Conservation (phyloP, 2,329 filamentous ascomycete species). For the Colletotrichum sp. region DNA sequence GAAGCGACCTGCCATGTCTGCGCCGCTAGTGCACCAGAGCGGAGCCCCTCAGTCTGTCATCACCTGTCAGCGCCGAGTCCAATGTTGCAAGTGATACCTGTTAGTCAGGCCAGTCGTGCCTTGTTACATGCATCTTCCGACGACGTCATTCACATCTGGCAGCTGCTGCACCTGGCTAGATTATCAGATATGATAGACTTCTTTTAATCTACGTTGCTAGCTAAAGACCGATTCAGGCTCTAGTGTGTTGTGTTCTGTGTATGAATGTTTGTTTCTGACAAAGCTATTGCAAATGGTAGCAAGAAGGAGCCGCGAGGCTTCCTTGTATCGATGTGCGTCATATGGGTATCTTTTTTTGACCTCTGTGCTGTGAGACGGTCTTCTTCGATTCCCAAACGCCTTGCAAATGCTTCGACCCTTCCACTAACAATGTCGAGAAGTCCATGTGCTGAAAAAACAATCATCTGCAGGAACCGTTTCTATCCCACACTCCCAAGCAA, state of each 20-base stretch:
- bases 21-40: neutral
- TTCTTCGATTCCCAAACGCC: constrained; percentile 22
- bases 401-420: constrained; percentile 14
- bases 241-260: neutral
- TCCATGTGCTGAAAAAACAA: neutral
- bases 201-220: constrained; percentile 2
- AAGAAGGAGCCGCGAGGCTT: neutral
- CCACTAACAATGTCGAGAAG: neutral
- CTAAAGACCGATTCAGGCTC: neutral
- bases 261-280: neutral
- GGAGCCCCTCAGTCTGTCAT: neutral
- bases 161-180: neutral
- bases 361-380: constrained; percentile 3
- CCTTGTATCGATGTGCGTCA: constrained; percentile 2
- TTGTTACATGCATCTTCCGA: neutral
- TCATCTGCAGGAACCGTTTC: neutral
- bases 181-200: neutral
- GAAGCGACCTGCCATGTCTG: neutral
- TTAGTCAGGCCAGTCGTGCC: neutral
- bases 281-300: constrained; percentile 13
- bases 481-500: neutral
- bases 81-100: neutral
- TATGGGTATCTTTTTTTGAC: constrained; percentile 19
- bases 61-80: neutral
- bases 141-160: neutral